A percentile compares a stretch with the other conserved stretches of the same genome.
phyloP scores from a whole-genome alignment of 352 stramenopile species.

The Phytophthora multivora region DNA sequence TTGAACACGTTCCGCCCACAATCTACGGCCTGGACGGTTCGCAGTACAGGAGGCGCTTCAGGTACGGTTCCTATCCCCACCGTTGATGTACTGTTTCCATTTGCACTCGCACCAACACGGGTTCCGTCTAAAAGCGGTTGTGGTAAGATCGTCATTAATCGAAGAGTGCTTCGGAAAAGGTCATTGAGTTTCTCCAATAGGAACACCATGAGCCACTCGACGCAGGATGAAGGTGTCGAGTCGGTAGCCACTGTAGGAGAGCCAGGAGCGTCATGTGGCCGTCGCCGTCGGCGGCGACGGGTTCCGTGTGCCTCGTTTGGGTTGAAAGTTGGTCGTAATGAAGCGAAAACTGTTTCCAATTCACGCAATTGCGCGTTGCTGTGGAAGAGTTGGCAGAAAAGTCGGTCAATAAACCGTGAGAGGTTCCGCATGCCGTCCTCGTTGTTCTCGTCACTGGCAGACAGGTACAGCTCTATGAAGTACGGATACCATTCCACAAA shows the following conservation, averaged over 20 bases:
- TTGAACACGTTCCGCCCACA: slow-evolving; percentile 76
- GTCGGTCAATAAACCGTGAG: slow-evolving; percentile 79
- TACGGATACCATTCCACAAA: slow-evolving; percentile 86
- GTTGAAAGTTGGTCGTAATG: slow-evolving; percentile 26
- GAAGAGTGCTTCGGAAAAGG: slow-evolving; percentile 64
- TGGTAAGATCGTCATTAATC: slow-evolving; percentile 56
- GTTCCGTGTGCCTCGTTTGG: slow-evolving; percentile 7
- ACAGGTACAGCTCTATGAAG: slow-evolving; percentile 75
- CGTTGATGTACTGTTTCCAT: slow-evolving; percentile 30
- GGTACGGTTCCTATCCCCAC: slow-evolving; percentile 20
- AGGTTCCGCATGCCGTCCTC: slow-evolving; percentile 79
- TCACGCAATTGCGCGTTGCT: slow-evolving; percentile 76
- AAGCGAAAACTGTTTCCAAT: slow-evolving; percentile 57
- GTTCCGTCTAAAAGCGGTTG: slow-evolving; percentile 26
- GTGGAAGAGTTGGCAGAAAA: slow-evolving; percentile 89
- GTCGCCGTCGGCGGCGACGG: slow-evolving; percentile 9
- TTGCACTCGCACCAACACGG: neutral
- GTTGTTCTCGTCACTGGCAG: slow-evolving; percentile 70
- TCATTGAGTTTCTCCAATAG: slow-evolving; percentile 69
- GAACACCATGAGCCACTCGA: slow-evolving; percentile 71
- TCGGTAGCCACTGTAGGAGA: slow-evolving; percentile 9
- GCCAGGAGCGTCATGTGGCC: slow-evolving; percentile 12
- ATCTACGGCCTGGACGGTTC: slow-evolving; percentile 63
- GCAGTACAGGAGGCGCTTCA: slow-evolving; percentile 31
- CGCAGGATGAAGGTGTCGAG: slow-evolving; percentile 44